These are phyloP conservation scores for Protomyces gravidus DNA, from an alignment of 1,139 yeast species.

Conservation along the genomic window DNA sequence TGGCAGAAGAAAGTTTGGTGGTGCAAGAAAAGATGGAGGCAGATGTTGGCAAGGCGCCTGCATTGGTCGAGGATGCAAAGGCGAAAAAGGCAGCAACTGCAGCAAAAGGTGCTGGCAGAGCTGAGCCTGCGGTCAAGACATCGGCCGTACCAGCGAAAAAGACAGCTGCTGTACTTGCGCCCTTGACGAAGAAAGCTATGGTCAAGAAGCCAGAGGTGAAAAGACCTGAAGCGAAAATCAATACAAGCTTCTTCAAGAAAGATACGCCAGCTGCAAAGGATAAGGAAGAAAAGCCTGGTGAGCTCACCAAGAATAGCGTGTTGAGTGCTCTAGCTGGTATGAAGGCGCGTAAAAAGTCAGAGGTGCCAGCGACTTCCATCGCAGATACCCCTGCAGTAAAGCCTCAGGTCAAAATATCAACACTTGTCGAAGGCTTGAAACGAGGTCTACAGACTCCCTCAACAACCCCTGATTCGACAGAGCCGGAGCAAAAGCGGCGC, in stretches of 20 bases:
- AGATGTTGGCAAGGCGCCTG: constrained; percentile 12
- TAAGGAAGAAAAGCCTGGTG: not conserved
- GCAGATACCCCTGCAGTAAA: not conserved
- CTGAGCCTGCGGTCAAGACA: not conserved
- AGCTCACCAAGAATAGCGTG: constrained; percentile 11
- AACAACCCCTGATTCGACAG: constrained; percentile 5
- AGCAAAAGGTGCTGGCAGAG: not conserved
- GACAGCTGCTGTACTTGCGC: not conserved
- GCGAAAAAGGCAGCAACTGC: constrained; percentile 4
- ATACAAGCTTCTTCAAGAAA: constrained; percentile 20
- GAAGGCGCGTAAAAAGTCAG: constrained; percentile 22
- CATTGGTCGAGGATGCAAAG: constrained; percentile 11
- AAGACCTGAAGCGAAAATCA: constrained; percentile 17
- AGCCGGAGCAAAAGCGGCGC: constrained; percentile 26
- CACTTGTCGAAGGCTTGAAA: constrained; percentile 21
- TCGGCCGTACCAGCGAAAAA: not conserved
- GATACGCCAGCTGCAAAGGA: constrained; percentile 8
- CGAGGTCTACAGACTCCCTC: not conserved
- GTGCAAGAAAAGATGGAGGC: constrained; percentile 1
- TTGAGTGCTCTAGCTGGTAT: constrained; percentile 24
- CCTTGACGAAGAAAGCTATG: constrained; percentile 1
- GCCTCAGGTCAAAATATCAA: constrained; percentile 11
- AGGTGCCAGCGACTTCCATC: not conserved
- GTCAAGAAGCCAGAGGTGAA: not conserved
- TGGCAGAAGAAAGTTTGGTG: constrained; percentile 14